A percentile compares a stretch with the other conserved stretches of the same genome.
phyloP scores from a whole-genome alignment of 2,329 filamentous ascomycete genomes.

The Diaporthe vaccinii region DNA sequence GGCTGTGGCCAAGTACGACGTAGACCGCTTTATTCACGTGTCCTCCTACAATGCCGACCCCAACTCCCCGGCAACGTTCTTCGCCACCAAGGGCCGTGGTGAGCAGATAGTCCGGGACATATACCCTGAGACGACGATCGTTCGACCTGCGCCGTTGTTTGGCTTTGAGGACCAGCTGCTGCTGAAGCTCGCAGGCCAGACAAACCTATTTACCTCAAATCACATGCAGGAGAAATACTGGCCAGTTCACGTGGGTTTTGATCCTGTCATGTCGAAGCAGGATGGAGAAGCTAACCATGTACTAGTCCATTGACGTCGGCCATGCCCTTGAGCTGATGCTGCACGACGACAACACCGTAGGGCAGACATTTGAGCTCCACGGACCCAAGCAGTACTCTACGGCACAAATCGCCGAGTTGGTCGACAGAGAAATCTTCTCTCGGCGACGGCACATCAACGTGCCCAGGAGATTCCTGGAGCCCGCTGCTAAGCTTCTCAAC shows the following conservation, averaged over 20 bases:
- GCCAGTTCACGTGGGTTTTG: conserved; percentile 83
- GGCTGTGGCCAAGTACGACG: conserved; percentile 96
- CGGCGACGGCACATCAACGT: conserved; percentile 91
- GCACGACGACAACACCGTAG: conserved; percentile 89
- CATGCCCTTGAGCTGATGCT: conserved; percentile 90
- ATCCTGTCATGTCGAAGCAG: not conserved
- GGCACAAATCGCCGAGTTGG: conserved; percentile 85
- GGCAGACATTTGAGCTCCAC: conserved; percentile 94
- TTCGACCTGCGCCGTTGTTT: conserved; percentile 92
- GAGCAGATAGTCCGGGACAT: conserved; percentile 89
- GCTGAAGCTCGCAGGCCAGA: conserved; percentile 83
- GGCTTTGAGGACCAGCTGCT: conserved; percentile 95
- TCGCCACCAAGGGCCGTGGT: conserved; percentile 86
- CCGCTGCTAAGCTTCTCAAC: conserved; percentile 81
- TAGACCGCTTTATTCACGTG: conserved; percentile 96
- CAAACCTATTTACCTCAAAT: conserved; percentile 90
- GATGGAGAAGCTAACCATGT: conserved; percentile 1
- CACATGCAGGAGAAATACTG: conserved; percentile 92
- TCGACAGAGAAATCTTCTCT: conserved; percentile 94
- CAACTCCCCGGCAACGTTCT: conserved; percentile 89
- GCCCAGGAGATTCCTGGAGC: conserved; percentile 84
- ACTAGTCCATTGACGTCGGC: conserved; percentile 87
- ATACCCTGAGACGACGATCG: conserved; percentile 97
- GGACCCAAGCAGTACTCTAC: conserved; percentile 94
- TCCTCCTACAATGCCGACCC: conserved; percentile 92